These are phyloP conservation scores for Lasiodiplodia gonubiensis DNA, from an alignment of 2,329 filamentous ascomycete genomes.

Conservation along the genomic window DNA sequence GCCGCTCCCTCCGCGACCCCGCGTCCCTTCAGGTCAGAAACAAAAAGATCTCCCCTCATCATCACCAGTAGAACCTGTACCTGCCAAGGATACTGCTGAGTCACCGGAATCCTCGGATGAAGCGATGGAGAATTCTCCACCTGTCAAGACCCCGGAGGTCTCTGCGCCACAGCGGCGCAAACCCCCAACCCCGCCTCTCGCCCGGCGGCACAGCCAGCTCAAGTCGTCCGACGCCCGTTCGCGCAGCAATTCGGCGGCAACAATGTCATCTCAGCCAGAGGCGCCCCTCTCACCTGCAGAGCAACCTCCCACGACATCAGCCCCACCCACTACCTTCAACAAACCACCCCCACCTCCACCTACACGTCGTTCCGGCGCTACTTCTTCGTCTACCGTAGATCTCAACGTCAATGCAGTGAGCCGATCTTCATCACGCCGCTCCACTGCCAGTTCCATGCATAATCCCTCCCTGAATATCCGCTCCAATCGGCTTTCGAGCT, in stretches of 20 bases:
- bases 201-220: conserved; percentile 42
- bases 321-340: background rate
- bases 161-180: conserved; percentile 32
- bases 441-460: conserved; percentile 26
- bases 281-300: background rate
- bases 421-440: conserved; percentile 26
- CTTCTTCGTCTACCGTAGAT: conserved; percentile 10
- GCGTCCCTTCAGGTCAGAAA: background rate
- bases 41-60: conserved; percentile 18
- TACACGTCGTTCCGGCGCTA: conserved; percentile 23
- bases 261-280: conserved; percentile 41
- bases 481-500: conserved; percentile 22
- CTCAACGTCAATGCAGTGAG: conserved; percentile 2
- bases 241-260: conserved; percentile 45
- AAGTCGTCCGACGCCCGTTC: conserved; percentile 38
- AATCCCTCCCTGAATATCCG: background rate
- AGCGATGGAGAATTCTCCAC: background rate
- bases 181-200: conserved; percentile 39
- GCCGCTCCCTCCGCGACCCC: conserved; percentile 63
- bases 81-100: conserved; percentile 10
- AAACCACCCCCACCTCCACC: conserved; percentile 25
- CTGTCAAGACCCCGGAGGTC: conserved; percentile 19
- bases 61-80: conserved; percentile 29
- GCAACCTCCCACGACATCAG: conserved; percentile 3
- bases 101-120: background rate